A percentile compares a stretch with the other conserved stretches of the same genome.
Conservation (phyloP, 73 alveolate genomes). For the Stentor roeselii region DNA sequence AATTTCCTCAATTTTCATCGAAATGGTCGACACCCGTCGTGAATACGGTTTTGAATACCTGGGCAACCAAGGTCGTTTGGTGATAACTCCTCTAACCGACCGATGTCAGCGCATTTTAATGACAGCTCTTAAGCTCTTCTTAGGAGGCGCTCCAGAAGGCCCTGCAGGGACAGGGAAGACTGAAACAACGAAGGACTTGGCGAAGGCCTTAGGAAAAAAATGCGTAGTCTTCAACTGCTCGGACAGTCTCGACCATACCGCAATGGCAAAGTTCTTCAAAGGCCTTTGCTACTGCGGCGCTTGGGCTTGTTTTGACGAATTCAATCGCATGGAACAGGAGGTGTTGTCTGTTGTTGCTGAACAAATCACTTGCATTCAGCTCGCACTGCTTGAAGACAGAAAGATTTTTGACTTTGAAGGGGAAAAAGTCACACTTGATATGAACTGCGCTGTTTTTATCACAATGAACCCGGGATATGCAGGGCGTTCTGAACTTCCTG, state of each 20-base stretch:
- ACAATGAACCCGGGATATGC: constrained; percentile 99
- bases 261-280: constrained; percentile 99
- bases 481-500: constrained; percentile 99
- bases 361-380: constrained; percentile 56
- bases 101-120: constrained; percentile 96
- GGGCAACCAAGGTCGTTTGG: constrained; percentile 92
- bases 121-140: constrained; percentile 96
- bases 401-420: constrained; percentile 83
- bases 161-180: constrained; percentile 99
- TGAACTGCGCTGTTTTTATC: constrained; percentile 93
- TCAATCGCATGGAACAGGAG: constrained; percentile 95
- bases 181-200: constrained; percentile 98
- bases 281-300: constrained; percentile 97
- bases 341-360: constrained; percentile 95
- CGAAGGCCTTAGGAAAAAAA: constrained; percentile 92
- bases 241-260: constrained; percentile 72
- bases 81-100: constrained; percentile 95
- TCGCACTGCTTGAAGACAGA: constrained; percentile 71
- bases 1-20: constrained; percentile 48
- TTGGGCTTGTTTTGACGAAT: constrained; percentile 99
- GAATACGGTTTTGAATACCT: constrained; percentile 94
- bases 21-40: constrained; percentile 77
- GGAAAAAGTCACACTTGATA: constrained; percentile 56
- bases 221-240: constrained; percentile 89
- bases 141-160: constrained; percentile 99